Base-by-base conservation (phyloP, 768 basidiomycete species). In the Lanmaoa rubissima region DNA sequence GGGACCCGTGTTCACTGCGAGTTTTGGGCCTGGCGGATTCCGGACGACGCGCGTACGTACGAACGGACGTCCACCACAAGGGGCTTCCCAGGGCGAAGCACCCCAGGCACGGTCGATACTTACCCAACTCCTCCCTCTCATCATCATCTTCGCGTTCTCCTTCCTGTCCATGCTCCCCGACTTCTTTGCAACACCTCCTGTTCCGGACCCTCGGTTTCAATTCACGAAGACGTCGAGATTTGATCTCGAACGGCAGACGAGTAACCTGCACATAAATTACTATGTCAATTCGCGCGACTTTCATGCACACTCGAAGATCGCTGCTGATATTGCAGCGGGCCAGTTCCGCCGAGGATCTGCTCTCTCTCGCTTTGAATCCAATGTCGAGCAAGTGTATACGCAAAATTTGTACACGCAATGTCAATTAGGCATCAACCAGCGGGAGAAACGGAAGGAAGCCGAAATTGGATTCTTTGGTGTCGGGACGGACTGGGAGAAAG, bases 401-500 rank as follows among this genome's bases (percentile, higher is more conserved):
- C 82, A 85, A 59, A 80, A 82, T 51, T 74, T 94, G 54, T 89
- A 86, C 62, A 68, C 77, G 34, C 78, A 84, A 64, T 98, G 96
- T 71, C 85, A 88, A 62, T 77, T 79, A 8, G 87, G 85, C 42
- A 57, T 84, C 48, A 86, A 92, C 62, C 69, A 76, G 55, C 87
- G 86, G 68, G 80, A 89, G 65, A 84, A 86, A 58, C 74, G 78
- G 58, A 87, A 87, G 67, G 88, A 94, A 51, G 79, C 82, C 10
- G 88, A 93, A 64, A 73, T 90, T 39, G 96, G 96, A 5, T 72
- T 97, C 59, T 94, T 98, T 70, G 96, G 95, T 6, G 76, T 97
- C 52, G 92, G 94, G 32, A 90, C 93, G 12, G 90, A 98, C 69
- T 93, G 91, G 90, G 88, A 93, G 34, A 91, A 92, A 73, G 88